These are phyloP conservation scores for Coniochaeta sp. DNA, from an alignment of 2,329 filamentous ascomycete species.

Conservation along the genomic window DNA sequence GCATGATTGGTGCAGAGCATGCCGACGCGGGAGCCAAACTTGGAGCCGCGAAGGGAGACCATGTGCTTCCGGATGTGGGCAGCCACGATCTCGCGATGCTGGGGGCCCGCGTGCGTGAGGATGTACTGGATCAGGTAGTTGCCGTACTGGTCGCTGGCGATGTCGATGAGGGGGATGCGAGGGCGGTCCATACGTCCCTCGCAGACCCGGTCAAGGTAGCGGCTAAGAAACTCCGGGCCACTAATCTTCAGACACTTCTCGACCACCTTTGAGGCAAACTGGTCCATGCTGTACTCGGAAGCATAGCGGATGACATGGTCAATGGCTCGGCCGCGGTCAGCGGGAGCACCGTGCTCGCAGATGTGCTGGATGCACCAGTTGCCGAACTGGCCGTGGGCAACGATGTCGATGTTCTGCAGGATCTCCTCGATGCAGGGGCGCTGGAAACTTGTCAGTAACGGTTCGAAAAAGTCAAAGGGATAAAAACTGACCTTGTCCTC, in stretches of 20 bases:
- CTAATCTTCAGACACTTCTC: conserved; percentile 99
- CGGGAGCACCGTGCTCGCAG: conserved; percentile 89
- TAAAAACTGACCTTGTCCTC: conserved; percentile 76
- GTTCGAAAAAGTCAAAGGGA: background rate
- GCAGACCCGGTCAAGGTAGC: conserved; percentile 90
- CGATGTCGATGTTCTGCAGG: conserved; percentile 87
- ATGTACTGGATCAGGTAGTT: conserved; percentile 99
- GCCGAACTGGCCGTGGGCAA: conserved; percentile 94
- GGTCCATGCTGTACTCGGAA: conserved; percentile 96
- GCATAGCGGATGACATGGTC: conserved; percentile 93
- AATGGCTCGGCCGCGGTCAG: conserved; percentile 86
- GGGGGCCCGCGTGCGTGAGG: conserved; percentile 75
- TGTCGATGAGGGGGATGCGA: conserved; percentile 94
- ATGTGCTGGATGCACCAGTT: conserved; percentile 99
- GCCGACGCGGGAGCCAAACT: conserved; percentile 95
- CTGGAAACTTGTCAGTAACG: conserved; percentile 34
- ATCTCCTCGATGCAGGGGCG: conserved; percentile 97
- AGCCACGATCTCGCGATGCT: conserved; percentile 89
- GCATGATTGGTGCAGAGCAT: conserved; percentile 98
- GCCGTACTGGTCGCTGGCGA: conserved; percentile 96
- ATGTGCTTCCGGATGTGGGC: conserved; percentile 97
- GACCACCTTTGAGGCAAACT: conserved; percentile 98
- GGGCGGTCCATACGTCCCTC: conserved; percentile 85
- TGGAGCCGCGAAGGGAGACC: conserved; percentile 96
- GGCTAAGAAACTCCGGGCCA: conserved; percentile 79